Percentiles rank a stretch among this genome's conserved stretches.
Evolutionary conservation across 2,329 filamentous ascomycete genomes (phyloP).

Genomic region (Monilinia fructicola): DNA sequence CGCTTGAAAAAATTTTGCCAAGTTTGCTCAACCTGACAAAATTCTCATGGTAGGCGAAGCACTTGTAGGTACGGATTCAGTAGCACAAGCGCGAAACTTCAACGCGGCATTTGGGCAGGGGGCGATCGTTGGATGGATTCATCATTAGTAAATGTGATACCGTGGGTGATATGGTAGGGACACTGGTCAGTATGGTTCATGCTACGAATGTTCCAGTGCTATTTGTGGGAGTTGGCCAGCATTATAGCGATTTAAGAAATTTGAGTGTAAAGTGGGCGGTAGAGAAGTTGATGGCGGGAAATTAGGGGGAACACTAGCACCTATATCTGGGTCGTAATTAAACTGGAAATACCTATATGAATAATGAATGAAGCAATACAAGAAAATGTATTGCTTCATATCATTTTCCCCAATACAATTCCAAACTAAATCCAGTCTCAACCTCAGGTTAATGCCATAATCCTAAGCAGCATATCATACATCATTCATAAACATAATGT

Average conservation of each 20-base stretch:
- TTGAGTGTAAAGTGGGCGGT: conserved; percentile 71
- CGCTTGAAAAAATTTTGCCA: conserved; percentile 95
- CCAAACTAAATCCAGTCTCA: too few relatives aligned
- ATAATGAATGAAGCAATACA: too few relatives aligned
- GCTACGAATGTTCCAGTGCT: conserved; percentile 94
- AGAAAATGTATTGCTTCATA: too few relatives aligned
- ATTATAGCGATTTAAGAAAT: conserved; percentile 67
- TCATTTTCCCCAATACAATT: too few relatives aligned
- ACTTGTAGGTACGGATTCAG: conserved; percentile 90
- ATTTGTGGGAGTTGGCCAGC: conserved; percentile 77
- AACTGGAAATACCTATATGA: background rate
- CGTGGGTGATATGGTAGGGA: conserved; percentile 90
- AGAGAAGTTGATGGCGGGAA: conserved; percentile 56
- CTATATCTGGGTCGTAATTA: background rate
- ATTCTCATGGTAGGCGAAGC: conserved; percentile 94
- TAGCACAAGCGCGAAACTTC: conserved; percentile 95
- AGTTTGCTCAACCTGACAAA: conserved; percentile 94
- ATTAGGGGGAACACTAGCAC: conserved; percentile 27
- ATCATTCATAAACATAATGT: too few relatives aligned
- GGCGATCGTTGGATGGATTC: conserved; percentile 84
- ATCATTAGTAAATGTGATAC: conserved; percentile 99
- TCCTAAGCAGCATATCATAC: too few relatives aligned
- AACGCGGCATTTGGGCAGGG: conserved; percentile 85
- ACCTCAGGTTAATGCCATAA: too few relatives aligned
- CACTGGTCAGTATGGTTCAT: conserved; percentile 94